Evolutionary conservation across 768 basidiomycete genomes (phyloP), one percentile per base, ranked within the genome.

Genomic region (Epithele typhae): DNA sequence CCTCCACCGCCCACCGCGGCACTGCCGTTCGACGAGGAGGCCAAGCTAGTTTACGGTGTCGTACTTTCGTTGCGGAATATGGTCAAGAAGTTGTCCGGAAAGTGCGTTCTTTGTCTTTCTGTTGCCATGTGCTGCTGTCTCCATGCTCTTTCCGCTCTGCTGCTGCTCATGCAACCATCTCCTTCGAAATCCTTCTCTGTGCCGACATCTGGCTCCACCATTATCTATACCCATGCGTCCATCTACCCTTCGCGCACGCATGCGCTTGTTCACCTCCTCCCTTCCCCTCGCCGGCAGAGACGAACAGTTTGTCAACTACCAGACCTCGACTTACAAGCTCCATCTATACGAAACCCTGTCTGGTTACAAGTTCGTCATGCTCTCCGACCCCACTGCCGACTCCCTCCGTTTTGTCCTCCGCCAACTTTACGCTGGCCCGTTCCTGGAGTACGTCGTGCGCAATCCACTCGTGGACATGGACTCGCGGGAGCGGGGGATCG

Each of bases 41-140:
- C 86, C 1, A 99, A 99, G 63, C 77, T 99, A 51, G 94, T 99
- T 0, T 99, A 98, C 63, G 96, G 96, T 46, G 90, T 99, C 44
- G 75, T 98, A 12, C 72, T 97, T 35, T 93, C 91, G 6, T 62
- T 99, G 56, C 71, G 92, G 45, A 93, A 92, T 65, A 95, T 98
- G 93, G 73, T 95, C 61, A 95, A 83, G 73, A 98, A 96, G 65
- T 67, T 99, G 9, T 88, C 94, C 11, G 84, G 87, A 56, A 77
- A 84, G 95, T 93, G 54, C 33, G 70, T 57, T n/a, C 25, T 22
- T 27, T 30, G 6, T n/a, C 35, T 9, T 6, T 19, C 18, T 36
- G 7, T 6, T 36, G 6, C 35, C 35, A 8, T 30, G 18, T 36
- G 6, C 35, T 9, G 12, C 35, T 36, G 35, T 36, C 9, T 19